Evolutionary conservation across 1,139 yeast species (phyloP).

Genomic region (Blastobotrys arbuscula): DNA sequence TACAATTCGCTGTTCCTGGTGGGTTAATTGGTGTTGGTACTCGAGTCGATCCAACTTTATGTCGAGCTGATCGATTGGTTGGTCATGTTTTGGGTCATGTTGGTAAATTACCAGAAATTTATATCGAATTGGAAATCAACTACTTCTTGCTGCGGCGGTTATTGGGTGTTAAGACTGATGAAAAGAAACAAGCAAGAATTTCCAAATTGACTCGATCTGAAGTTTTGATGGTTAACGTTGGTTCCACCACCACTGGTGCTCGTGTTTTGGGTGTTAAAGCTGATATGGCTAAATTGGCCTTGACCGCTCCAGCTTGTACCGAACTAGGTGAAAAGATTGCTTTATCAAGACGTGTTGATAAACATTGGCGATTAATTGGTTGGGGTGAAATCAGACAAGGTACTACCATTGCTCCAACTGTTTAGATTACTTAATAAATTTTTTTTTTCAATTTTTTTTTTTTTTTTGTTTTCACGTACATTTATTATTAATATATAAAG

Average conservation of each 20-base stretch:
- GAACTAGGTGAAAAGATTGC: conserved; percentile 98
- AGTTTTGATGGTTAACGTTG: conserved; percentile 97
- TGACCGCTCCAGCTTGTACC: conserved; percentile 98
- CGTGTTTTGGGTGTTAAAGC: conserved; percentile 97
- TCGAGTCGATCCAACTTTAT: conserved; percentile 94
- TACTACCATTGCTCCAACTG: conserved; percentile 28
- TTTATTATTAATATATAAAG: neutral
- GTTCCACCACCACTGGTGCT: conserved; percentile 99
- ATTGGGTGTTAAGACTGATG: conserved; percentile 97
- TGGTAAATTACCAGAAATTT: conserved; percentile 92
- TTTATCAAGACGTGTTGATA: conserved; percentile 96
- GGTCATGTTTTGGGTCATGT: conserved; percentile 99
- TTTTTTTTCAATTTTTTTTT: neutral
- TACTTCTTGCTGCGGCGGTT: conserved; percentile 94
- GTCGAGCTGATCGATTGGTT: conserved; percentile 98
- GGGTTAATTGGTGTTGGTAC: conserved; percentile 99
- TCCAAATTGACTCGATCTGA: conserved; percentile 91
- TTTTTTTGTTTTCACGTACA: neutral
- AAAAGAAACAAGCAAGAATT: conserved; percentile 95
- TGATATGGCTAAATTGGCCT: conserved; percentile 97
- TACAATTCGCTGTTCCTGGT: conserved; percentile 99
- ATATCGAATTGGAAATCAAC: conserved; percentile 95
- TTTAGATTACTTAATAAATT: neutral
- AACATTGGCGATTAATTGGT: conserved; percentile 99
- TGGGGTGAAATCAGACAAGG: conserved; percentile 99